Evolutionary conservation across 805 yeast species (phyloP).

Genomic region (Lipomyces orientalis): DNA sequence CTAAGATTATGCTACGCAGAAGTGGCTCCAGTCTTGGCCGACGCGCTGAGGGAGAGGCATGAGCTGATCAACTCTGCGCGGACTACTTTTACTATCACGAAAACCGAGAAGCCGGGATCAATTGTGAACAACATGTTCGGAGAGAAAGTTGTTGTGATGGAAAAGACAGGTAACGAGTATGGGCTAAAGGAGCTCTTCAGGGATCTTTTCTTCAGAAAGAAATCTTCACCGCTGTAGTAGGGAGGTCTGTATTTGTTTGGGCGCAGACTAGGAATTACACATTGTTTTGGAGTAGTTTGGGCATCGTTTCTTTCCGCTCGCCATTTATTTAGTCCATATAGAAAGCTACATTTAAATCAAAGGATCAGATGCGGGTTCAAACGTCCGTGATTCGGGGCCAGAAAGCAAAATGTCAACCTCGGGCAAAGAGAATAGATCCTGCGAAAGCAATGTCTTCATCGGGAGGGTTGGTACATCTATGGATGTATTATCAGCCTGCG

Average conservation of each 20-base stretch:
- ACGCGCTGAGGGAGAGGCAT: constrained; percentile 33
- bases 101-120: constrained; percentile 1
- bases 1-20: constrained; percentile 32
- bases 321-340: not conserved
- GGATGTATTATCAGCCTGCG: not conserved
- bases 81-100: constrained; percentile 5
- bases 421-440: not conserved
- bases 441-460: not conserved
- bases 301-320: not conserved
- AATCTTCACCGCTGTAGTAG: not conserved
- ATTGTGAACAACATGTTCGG: constrained; percentile 23
- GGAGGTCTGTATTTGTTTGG: not conserved
- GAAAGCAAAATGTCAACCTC: not conserved
- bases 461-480: not conserved
- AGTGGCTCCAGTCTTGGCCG: constrained; percentile 27
- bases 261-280: not conserved
- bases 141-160: constrained; percentile 33
- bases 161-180: constrained; percentile 35
- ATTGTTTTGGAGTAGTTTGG: not conserved
- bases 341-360: not conserved
- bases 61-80: constrained; percentile 16
- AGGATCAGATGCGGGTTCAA: not conserved
- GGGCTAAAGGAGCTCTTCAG: constrained; percentile 35
- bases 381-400: not conserved
- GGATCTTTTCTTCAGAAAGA: constrained; percentile 30